Conservation (phyloP, 2,329 filamentous ascomycete species). For the Aspergillus aculeatus region DNA sequence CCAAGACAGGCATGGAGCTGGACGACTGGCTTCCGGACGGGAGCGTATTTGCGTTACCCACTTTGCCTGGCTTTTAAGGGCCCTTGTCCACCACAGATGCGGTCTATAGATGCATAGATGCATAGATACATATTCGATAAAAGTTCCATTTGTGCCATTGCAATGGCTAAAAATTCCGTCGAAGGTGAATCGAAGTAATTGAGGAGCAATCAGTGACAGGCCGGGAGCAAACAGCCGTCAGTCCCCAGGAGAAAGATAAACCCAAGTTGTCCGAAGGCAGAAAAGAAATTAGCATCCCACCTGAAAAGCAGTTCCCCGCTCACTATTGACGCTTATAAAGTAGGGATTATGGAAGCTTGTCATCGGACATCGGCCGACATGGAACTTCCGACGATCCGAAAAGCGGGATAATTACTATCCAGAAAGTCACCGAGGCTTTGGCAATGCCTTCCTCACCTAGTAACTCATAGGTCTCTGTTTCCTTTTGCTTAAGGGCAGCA, state of each 20-base stretch:
- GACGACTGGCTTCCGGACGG: conserved; percentile 34
- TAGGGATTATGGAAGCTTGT: neutral
- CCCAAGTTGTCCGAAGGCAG: neutral
- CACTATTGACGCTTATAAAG: neutral
- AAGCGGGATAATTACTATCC: neutral
- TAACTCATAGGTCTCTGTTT: neutral
- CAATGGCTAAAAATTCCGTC: neutral
- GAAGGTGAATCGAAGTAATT: neutral
- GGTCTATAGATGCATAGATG: neutral
- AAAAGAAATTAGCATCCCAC: neutral
- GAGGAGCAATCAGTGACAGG: neutral
- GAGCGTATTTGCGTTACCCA: conserved; percentile 29
- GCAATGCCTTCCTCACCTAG: neutral
- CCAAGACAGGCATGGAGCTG: conserved; percentile 28
- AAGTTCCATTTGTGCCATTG: neutral
- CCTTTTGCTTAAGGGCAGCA: neutral
- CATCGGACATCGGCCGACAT: conserved; percentile 7
- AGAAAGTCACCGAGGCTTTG: neutral
- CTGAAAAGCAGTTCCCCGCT: neutral
- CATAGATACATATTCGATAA: neutral
- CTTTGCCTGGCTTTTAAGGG: conserved; percentile 27
- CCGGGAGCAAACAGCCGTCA: neutral
- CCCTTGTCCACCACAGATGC: no score
- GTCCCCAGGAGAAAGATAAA: neutral
- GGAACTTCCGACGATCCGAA: conserved; percentile 7